phyloP scores from a whole-genome alignment of 257 asterid genomes.

The Solanum piurae region DNA sequence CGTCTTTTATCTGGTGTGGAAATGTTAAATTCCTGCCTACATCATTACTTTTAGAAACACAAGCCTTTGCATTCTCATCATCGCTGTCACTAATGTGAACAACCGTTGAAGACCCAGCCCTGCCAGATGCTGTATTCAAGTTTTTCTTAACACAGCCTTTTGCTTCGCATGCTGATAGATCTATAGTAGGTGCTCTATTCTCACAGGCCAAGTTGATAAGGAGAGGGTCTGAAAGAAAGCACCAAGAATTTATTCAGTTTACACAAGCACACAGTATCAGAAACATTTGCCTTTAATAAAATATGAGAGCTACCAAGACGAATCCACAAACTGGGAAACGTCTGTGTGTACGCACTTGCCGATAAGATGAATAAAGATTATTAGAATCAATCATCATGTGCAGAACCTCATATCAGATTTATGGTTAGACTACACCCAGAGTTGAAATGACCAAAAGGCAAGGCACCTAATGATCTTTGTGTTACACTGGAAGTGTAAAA shows the following conservation, averaged over 20 bases:
- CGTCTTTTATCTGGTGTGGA: neutral
- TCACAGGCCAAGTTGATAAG: neutral
- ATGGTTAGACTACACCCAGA: neutral
- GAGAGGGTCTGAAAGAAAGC: neutral
- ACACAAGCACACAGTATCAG: neutral
- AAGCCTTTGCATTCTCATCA: neutral
- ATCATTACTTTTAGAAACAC: neutral
- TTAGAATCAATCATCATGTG: neutral
- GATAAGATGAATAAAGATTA: neutral
- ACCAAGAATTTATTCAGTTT: neutral
- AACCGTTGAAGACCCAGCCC: neutral
- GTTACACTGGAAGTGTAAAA: neutral
- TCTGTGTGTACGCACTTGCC: neutral
- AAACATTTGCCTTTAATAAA: neutral
- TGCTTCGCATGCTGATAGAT: neutral
- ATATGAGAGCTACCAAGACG: neutral
- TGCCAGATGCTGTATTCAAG: neutral
- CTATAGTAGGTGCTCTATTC: neutral
- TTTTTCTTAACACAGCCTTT: neutral
- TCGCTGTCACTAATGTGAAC: constrained; percentile 1
- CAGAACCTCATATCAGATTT: neutral
- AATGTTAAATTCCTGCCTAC: neutral
- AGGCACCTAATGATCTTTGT: neutral
- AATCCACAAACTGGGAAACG: neutral
- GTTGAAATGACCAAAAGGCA: neutral